A percentile compares a stretch with the other conserved stretches of the same genome.
Evolutionary conservation across 2,329 filamentous ascomycete species (phyloP).

Genomic region (Alternaria sp.): DNA sequence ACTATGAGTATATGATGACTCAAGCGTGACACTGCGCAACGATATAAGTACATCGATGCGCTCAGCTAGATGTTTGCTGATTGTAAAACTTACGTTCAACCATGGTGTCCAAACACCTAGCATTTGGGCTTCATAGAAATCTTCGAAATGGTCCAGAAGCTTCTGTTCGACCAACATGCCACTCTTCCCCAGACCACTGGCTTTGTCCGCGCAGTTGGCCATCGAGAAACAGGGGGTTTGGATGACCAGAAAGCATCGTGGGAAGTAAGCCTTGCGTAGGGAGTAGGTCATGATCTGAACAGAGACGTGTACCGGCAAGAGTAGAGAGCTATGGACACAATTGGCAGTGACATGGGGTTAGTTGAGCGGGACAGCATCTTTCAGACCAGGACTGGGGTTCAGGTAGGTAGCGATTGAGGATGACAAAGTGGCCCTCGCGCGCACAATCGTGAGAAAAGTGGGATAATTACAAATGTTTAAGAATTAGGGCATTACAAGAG

Average conservation of each 20-base stretch:
- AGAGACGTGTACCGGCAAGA: no score
- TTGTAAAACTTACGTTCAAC: neutral
- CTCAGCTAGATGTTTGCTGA: neutral
- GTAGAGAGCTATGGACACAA: no score
- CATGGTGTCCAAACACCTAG: neutral
- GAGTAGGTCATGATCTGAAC: no score
- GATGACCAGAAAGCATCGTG: no score
- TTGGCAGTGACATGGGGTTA: no score
- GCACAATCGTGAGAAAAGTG: neutral
- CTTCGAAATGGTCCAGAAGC: no score
- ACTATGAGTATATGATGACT: neutral
- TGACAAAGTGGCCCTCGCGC: neutral
- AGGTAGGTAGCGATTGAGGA: rapidly evolving
- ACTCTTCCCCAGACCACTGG: neutral
- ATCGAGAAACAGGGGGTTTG: no score
- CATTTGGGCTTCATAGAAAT: no score
- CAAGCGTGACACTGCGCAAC: neutral
- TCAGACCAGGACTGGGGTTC: neutral
- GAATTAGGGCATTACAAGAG: neutral
- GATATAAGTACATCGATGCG: neutral
- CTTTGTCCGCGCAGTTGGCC: no score
- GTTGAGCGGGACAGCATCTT: neutral
- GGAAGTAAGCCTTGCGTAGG: no score
- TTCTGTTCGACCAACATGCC: neutral
- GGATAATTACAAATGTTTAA: neutral